Percentiles rank a stretch among this genome's conserved stretches.
Conservation (phyloP, 2,329 filamentous ascomycete genomes). For the Cryphonectria radicalis region DNA sequence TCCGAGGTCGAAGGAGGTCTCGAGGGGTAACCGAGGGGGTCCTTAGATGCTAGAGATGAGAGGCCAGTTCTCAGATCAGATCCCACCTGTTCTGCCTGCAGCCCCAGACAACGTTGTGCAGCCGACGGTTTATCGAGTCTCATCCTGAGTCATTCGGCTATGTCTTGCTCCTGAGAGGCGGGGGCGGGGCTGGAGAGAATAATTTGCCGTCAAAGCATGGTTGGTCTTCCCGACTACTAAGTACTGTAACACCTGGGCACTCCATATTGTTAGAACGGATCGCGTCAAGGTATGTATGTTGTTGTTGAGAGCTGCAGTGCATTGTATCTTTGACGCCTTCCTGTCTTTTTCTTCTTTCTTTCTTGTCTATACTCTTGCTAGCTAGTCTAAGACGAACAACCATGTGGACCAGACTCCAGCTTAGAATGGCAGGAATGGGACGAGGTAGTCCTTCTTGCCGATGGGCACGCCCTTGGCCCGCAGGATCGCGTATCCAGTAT, state of each 20-base stretch:
- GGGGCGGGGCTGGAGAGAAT: not conserved
- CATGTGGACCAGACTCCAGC: not conserved
- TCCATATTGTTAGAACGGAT: not conserved
- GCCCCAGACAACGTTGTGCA: not conserved
- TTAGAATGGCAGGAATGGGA: constrained; percentile 28
- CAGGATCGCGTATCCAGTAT: constrained; percentile 61
- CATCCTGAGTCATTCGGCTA: not conserved
- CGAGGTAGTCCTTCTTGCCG: constrained; percentile 60
- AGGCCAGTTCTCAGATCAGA: not conserved
- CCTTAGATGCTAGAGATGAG: not conserved
- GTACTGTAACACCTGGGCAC: not conserved
- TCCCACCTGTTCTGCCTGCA: not conserved
- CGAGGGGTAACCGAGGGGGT: not conserved
- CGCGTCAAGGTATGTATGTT: not conserved
- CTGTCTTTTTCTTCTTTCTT: not conserved
- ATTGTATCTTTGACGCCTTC: not conserved
- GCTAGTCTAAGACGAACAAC: not conserved
- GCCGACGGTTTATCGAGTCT: not conserved
- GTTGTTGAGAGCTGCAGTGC: not conserved
- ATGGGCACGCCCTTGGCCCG: constrained; percentile 59
- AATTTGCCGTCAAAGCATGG: not conserved
- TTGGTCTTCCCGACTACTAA: not conserved
- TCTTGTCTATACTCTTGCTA: not conserved
- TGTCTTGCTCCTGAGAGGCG: not conserved
- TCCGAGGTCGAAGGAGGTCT: not conserved